Percentiles rank a stretch among this genome's conserved stretches.
Evolutionary conservation across 495 filamentous ascomycete genomes (phyloP).

Genomic region (Penicillium arizonense): DNA sequence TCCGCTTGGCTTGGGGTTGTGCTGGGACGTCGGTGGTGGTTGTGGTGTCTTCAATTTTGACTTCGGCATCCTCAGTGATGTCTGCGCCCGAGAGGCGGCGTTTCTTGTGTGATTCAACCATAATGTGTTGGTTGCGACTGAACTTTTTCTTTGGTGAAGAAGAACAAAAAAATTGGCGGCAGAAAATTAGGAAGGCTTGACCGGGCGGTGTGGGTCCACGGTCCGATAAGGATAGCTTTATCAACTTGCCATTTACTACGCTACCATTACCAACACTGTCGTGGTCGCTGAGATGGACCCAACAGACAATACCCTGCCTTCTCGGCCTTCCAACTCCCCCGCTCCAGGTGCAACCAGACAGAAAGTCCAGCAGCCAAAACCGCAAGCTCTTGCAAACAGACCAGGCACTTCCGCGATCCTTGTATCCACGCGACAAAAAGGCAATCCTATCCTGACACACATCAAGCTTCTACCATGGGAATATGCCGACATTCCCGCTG

Average conservation of each 20-base stretch:
- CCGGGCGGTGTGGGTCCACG: slow-evolving; percentile 19
- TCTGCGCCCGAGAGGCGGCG: slow-evolving; percentile 29
- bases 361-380: slow-evolving; percentile 81
- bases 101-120: slow-evolving; percentile 37
- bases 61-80: slow-evolving; percentile 7
- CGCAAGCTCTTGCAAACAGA: slow-evolving; percentile 71
- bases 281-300: neutral
- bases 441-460: slow-evolving; percentile 86
- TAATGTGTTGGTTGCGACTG: slow-evolving; percentile 22
- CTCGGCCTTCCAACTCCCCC: slow-evolving; percentile 24
- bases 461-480: slow-evolving; percentile 89
- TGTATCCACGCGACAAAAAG: slow-evolving; percentile 85
- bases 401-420: slow-evolving; percentile 74
- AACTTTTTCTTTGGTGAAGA: slow-evolving; percentile 18
- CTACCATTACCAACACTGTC: neutral
- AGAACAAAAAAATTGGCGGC: slow-evolving; percentile 42
- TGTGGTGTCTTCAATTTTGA: slow-evolving; percentile 24
- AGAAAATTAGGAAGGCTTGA: slow-evolving; percentile 35
- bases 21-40: slow-evolving; percentile 21
- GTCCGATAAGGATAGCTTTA: slow-evolving; percentile 26
- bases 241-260: slow-evolving; percentile 15
- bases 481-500: slow-evolving; percentile 89
- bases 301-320: slow-evolving; percentile 24
- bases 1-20: slow-evolving; percentile 50
- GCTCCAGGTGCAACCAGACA: slow-evolving; percentile 27